Evolutionary conservation across 1,284 basidiomycete genomes (phyloP), one percentile per base, ranked within the genome.

Genomic region (Fomitopsis pinicola): DNA sequence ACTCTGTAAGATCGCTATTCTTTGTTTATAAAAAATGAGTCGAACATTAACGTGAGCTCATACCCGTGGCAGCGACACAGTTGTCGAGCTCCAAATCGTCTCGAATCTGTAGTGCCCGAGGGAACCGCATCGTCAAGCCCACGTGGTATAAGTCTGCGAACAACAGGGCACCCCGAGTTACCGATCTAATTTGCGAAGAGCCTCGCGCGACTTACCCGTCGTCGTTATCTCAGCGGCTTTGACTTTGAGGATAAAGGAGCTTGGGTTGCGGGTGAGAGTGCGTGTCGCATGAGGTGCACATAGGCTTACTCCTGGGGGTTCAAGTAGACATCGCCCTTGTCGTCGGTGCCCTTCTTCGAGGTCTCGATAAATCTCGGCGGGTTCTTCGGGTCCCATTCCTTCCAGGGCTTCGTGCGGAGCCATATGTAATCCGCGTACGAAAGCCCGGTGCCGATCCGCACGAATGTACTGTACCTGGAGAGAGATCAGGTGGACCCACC

Each of bases 181-280:
- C 35, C 10, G 10, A 12, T 36, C 7, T 36, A 40, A 4, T 5
- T 3, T 12, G 14, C 9, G 38, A 15, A 10, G 3, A 8, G 38
- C 14, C 38, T 12, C 38, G 38, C 5, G 14, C 38, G 9, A 12
- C 52, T 48, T 36, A 88, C 94, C 88, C 19, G 91, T 83, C 12
- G 80, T 76, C 1, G 85, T 86, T 58, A 97, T 91, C 71, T 97
- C 94, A 0, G 94, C 91, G 0, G 92, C 95, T 73, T 97, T 97
- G 60, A 97, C 85, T 67, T 91, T 91, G 64, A 97, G 66, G 38
- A 97, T 89, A 73, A 95, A 94, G 0, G 92, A 94, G 62, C 92
- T 94, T 59, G 5, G 50, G 33, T 19, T 6, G 35, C 46, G 35
- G 52, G 59, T 48, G 30, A 35, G 59, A 42, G 36, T 45, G 19